Conservation (phyloP, 2,329 filamentous ascomycete species). For the Hypoxylon sp. region DNA sequence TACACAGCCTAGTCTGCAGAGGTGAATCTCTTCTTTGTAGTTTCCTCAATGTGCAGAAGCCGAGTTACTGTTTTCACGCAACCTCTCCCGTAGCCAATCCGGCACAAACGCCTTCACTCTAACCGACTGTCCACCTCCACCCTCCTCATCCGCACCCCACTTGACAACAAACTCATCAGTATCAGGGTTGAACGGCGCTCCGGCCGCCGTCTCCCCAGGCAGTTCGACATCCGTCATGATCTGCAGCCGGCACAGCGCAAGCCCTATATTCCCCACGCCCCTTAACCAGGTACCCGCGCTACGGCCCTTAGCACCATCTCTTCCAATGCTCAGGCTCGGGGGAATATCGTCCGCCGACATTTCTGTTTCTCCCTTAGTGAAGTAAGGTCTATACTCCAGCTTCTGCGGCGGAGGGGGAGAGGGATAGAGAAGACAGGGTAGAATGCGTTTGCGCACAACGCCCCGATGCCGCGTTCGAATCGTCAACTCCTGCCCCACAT, state of each 20-base stretch:
- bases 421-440: constrained; percentile 82
- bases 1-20: not conserved
- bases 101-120: constrained; percentile 88
- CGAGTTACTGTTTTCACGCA: constrained; percentile 46
- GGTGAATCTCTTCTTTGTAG: not conserved
- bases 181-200: constrained; percentile 71
- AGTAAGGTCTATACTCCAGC: constrained; percentile 62
- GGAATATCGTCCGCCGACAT: constrained; percentile 58
- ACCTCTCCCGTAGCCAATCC: constrained; percentile 73
- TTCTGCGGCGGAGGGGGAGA: constrained; percentile 52
- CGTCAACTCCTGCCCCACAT: constrained; percentile 95
- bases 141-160: constrained; percentile 61
- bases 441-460: constrained; percentile 89
- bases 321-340: constrained; percentile 64
- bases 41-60: not conserved
- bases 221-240: constrained; percentile 87
- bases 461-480: constrained; percentile 96
- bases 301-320: constrained; percentile 71
- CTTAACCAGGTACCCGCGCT: constrained; percentile 85
- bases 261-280: constrained; percentile 86
- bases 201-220: constrained; percentile 76
- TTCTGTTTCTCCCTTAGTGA: not conserved
- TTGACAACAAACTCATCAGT: constrained; percentile 72
- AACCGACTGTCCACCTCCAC: constrained; percentile 55
- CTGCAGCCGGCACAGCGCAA: constrained; percentile 89